Evolutionary conservation across 208 protist genomes (phyloP), one percentile per base, ranked within the genome.

Genomic region (Trypanosoma rangeli): DNA sequence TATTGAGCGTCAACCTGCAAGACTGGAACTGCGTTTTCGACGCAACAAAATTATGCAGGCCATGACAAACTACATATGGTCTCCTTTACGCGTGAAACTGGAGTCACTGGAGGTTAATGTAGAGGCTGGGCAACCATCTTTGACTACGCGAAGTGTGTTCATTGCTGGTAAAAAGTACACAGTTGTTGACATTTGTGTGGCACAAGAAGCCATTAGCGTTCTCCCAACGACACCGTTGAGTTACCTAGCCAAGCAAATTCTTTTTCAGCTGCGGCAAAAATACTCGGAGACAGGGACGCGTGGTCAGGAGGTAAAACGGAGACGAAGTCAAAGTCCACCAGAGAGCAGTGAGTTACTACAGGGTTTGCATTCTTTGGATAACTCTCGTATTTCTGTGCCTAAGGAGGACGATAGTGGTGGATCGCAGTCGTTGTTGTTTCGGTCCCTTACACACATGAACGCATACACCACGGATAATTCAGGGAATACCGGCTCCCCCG

Each of bases 221-320:
- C 50, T 71, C 37, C 72, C 72, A 22, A 72, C 50, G 15, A 68
- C 50, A 39, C 65, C 72, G 60, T 56, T 77, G 37, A 67, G 59
- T 56, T 68, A 72, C 49, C 46, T 77, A 15, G 72, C 72, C 10
- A 77, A 68, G 58, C 61, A 57, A 26, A 71, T 71, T 57, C 18
- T 77, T 39, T 48, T 60, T 24, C 46, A 63, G 35, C 18, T 77
- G 44, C 33, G 59, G 18, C 10, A 76, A n/a, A 0, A 63, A 24
- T 56, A 24, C 37, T 24, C 15, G 16, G 35, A 26, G 3, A 3
- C 20, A 31, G 20, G 20, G 20, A 37, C 39, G 28, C 1, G 22
- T 16, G 48, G 35, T 13, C n/a, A 13, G 9, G 16, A 44, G 35
- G 12, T 24, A 18, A 22, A 12, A 44, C 9, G 26, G 31, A 16